These are phyloP conservation scores for Trypanosoma theileri DNA, from an alignment of 208 protist genomes.

Conservation along the genomic window DNA sequence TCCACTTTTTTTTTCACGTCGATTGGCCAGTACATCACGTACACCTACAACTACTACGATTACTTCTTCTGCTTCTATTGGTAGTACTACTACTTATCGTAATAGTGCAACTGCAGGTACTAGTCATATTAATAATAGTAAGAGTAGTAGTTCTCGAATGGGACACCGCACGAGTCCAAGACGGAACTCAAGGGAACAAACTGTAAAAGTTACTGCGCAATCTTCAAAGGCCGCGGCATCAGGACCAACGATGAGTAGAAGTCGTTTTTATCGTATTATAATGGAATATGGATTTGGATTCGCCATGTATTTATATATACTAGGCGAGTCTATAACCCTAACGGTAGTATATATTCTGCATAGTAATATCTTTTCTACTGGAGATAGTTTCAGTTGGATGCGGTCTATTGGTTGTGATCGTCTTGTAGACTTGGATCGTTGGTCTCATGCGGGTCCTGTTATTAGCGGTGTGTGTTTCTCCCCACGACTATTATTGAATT, in stretches of 20 bases:
- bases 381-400: conserved; percentile 55
- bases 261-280: conserved; percentile 74
- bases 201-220: background rate
- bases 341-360: conserved; percentile 58
- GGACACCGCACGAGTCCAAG: background rate
- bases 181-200: background rate
- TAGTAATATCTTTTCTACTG: conserved; percentile 47
- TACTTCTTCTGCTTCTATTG: too few species aligned
- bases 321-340: conserved; percentile 66
- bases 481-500: conserved; percentile 64
- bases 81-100: too few species aligned
- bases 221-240: conserved; percentile 24
- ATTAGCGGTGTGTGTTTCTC: conserved; percentile 55
- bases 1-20: background rate
- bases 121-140: too few species aligned
- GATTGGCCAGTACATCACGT: background rate
- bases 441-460: conserved; percentile 42
- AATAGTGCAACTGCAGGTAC: too few species aligned
- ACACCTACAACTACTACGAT: background rate
- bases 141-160: background rate
- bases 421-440: conserved; percentile 35
- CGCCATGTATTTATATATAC: conserved; percentile 58
- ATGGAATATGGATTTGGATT: conserved; percentile 51
- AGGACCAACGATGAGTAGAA: conserved; percentile 35
- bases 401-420: conserved; percentile 15